Base-by-base conservation (phyloP, 2,329 filamentous ascomycete genomes). In the Pseudogymnoascus sp. region DNA sequence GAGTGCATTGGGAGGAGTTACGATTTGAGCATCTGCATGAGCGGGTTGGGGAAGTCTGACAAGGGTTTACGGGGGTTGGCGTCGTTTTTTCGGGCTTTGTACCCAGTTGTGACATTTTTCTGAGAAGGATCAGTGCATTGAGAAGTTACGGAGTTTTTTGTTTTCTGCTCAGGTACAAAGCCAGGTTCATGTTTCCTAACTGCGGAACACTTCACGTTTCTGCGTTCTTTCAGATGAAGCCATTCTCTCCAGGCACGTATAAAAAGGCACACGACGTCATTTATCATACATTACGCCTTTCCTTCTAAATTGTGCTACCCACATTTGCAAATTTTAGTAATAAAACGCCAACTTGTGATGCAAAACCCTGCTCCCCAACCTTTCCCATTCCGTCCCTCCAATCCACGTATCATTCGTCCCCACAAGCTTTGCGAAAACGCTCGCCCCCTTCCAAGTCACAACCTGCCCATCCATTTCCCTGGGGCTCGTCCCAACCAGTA, bases 371-470 rank as follows among this genome's bases (percentile, higher is more conserved):
- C 86, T 83, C 2, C 92, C 93, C 62, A 97, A 74, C 64, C 91
- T 84, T 77, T 97, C 92, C 76, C 93, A 97, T 79, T 97, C 93
- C 70, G 88, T 81, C 56, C 85, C 84, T 12, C 88, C 89, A 71
- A 97, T 91, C 94, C 94, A 99, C 70, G 89, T 94, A 75, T 99
- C 94, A 76, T 97, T 97, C 14, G 91, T 92, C 53, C 79, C 79
- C 65, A 87, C 84, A 69, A 97, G 78, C 77, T 96, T 92, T 2
- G 91, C 92, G 79, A 97, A 99, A 14, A 99, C 92, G 73, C 92
- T 96, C 0, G 91, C 94, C 3, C 94, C 94, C 81, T 99, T 99
- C 94, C 94, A 99, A 7, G 88, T 87, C 62, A 97, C 89, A n/a
- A 97, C 92, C 76, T 97, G 92, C 65, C 94, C 91, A 76, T 99